A percentile compares a stretch with the other conserved stretches of the same genome.
phyloP scores from a whole-genome alignment of 805 yeast species.

The Hanseniaspora valbyensis region DNA sequence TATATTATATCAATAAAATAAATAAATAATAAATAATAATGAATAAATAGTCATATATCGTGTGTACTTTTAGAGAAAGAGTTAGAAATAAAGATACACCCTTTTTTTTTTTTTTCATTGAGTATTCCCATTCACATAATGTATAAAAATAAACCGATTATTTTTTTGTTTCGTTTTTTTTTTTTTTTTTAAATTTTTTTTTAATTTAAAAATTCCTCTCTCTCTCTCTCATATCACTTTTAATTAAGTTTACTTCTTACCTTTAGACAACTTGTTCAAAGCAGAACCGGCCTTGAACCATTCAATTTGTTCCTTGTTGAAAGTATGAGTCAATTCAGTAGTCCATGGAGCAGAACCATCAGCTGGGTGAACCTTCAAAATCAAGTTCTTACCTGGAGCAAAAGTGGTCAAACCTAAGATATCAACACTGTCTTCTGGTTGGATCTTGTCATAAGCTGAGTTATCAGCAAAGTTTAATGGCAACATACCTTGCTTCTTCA shows the following conservation, averaged over 20 bases:
- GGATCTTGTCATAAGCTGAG: slow-evolving; percentile 86
- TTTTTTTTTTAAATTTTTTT: neutral
- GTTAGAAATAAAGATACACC: too few relatives aligned
- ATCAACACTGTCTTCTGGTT: slow-evolving; percentile 82
- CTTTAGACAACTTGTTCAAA: slow-evolving; percentile 78
- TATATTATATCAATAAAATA: neutral
- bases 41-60: slow-evolving; percentile 5
- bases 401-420: slow-evolving; percentile 70
- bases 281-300: slow-evolving; percentile 99
- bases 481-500: slow-evolving; percentile 97
- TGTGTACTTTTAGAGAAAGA: too few relatives aligned
- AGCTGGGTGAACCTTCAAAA: slow-evolving; percentile 59
- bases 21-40: slow-evolving; percentile 9
- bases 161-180: neutral
- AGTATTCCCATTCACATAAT: neutral
- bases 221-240: neutral
- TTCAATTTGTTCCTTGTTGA: slow-evolving; percentile 91
- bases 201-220: neutral
- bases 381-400: slow-evolving; percentile 87
- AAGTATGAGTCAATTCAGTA: slow-evolving; percentile 88
- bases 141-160: neutral
- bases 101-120: neutral
- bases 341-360: slow-evolving; percentile 71
- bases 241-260: slow-evolving; percentile 10
- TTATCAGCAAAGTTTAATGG: slow-evolving; percentile 88